Evolutionary conservation across 2,329 filamentous ascomycete species (phyloP).

Genomic region (Colletotrichum noveboracense): DNA sequence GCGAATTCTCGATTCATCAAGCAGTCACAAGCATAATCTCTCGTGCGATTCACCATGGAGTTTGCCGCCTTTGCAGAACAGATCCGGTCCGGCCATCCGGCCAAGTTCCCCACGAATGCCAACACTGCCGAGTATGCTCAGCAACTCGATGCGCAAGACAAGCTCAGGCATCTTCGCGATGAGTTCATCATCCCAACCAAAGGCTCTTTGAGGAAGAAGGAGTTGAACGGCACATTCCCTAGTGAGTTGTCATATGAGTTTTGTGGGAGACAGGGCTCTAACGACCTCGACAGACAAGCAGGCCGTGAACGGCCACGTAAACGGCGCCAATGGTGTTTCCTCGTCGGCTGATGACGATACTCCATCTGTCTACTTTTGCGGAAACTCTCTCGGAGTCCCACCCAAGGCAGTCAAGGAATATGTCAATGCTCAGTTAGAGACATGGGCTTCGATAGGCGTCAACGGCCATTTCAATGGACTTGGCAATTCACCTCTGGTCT

Average conservation of each 20-base stretch:
- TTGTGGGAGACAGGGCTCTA: not conserved
- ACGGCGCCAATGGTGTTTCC: slow-evolving; percentile 24
- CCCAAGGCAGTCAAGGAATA: slow-evolving; percentile 70
- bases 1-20: not conserved
- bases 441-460: slow-evolving; percentile 86
- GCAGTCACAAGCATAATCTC: not conserved
- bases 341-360: slow-evolving; percentile 35
- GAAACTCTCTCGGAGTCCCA: slow-evolving; percentile 80
- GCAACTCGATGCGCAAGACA: slow-evolving; percentile 64
- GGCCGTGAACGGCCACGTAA: slow-evolving; percentile 27
- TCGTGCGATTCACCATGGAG: slow-evolving; percentile 38
- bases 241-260: slow-evolving; percentile 33
- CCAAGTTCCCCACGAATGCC: slow-evolving; percentile 54
- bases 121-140: slow-evolving; percentile 53
- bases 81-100: slow-evolving; percentile 43
- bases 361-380: slow-evolving; percentile 74
- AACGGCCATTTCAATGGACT: slow-evolving; percentile 80
- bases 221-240: slow-evolving; percentile 51
- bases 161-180: slow-evolving; percentile 64
- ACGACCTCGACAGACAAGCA: not conserved
- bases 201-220: slow-evolving; percentile 70
- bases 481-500: slow-evolving; percentile 68
- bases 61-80: slow-evolving; percentile 41
- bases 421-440: slow-evolving; percentile 75
- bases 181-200: slow-evolving; percentile 83